Conservation (phyloP, 192 early-diverging fungal species). For the Podila clonocystis region DNA sequence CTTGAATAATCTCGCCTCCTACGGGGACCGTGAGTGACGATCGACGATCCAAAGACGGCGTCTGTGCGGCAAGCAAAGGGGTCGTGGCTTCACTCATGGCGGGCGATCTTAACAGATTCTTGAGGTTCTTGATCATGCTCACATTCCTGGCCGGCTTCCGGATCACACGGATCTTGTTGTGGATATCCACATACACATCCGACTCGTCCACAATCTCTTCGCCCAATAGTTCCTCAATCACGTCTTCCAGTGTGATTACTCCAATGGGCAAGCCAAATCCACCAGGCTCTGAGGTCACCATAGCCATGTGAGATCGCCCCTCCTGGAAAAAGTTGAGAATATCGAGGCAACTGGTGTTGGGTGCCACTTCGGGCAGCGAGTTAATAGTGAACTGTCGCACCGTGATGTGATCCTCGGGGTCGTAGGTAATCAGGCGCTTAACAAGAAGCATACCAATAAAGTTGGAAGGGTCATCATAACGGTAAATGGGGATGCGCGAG, state of each 20-base stretch:
- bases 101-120: conserved; percentile 7
- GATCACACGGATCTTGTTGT: conserved; percentile 62
- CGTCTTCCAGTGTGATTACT: conserved; percentile 81
- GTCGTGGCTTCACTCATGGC: conserved; percentile 10
- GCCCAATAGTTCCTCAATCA: conserved; percentile 85
- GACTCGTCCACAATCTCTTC: conserved; percentile 86
- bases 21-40: too few relatives aligned
- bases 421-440: conserved; percentile 59
- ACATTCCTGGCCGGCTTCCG: conserved; percentile 38
- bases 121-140: conserved; percentile 27
- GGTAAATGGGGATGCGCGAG: conserved; percentile 73
- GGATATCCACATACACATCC: conserved; percentile 61
- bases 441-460: conserved; percentile 22
- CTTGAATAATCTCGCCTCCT: too few relatives aligned
- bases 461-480: conserved; percentile 7
- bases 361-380: conserved; percentile 31
- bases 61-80: neutral
- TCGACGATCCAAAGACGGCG: neutral
- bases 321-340: conserved; percentile 85
- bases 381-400: conserved; percentile 60
- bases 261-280: conserved; percentile 54
- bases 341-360: conserved; percentile 59
- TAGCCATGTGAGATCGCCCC: conserved; percentile 80
- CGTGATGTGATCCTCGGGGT: conserved; percentile 64
- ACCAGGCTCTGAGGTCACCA: conserved; percentile 50